Conservation (phyloP, 2,329 filamentous ascomycete genomes). For the Fusarium nygamai region DNA sequence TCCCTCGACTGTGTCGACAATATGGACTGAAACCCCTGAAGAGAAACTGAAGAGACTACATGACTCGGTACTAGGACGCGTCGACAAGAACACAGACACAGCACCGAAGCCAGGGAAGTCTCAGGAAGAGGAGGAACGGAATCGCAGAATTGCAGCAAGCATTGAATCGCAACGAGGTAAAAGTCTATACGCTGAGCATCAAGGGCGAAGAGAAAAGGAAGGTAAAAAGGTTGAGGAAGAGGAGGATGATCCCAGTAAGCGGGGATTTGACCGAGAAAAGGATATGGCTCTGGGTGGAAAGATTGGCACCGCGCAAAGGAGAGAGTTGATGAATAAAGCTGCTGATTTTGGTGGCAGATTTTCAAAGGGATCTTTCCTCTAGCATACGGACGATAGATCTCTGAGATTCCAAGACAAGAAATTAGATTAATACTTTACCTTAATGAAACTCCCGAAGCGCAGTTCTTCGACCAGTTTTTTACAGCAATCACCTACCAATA, state of each 20-base stretch:
- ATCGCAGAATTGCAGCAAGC: slow-evolving; percentile 57
- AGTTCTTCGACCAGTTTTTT: background rate
- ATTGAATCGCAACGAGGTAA: slow-evolving; percentile 65
- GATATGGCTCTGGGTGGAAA: slow-evolving; percentile 84
- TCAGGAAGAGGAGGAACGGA: slow-evolving; percentile 66
- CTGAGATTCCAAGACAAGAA: background rate
- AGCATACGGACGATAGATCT: background rate
- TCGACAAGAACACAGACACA: slow-evolving; percentile 53
- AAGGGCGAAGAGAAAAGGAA: slow-evolving; percentile 44
- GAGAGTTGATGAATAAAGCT: slow-evolving; percentile 81
- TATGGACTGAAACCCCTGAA: slow-evolving; percentile 93
- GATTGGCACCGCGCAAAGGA: slow-evolving; percentile 77
- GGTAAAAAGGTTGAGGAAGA: slow-evolving; percentile 66
- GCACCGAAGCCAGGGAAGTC: slow-evolving; percentile 52
- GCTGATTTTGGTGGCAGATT: slow-evolving; percentile 86
- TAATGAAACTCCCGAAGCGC: background rate
- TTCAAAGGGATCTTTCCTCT: slow-evolving; percentile 75
- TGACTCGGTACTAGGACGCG: slow-evolving; percentile 83
- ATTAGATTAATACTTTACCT: background rate
- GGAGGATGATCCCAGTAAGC: slow-evolving; percentile 90
- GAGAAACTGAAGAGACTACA: slow-evolving; percentile 84
- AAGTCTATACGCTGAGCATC: slow-evolving; percentile 70
- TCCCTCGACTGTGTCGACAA: slow-evolving; percentile 63
- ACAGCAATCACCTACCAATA: background rate
- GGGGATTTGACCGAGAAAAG: slow-evolving; percentile 91